Evolutionary conservation across 176 grass and related monocot genomes (phyloP).

Genomic region (Avena atlantica): DNA sequence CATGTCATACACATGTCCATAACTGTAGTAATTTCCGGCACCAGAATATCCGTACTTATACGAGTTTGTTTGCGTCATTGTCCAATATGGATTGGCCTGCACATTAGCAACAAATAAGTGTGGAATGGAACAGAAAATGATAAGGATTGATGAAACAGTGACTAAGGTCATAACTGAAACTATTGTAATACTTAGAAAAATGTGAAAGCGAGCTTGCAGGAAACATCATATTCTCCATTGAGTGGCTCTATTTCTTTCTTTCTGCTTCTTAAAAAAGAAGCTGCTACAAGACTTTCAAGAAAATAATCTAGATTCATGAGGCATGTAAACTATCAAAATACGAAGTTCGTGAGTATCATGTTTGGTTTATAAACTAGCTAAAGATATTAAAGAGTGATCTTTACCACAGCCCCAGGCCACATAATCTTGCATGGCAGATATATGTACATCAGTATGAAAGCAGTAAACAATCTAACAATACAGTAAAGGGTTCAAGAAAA

Average conservation of each 20-base stretch:
- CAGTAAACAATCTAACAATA: neutral
- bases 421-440: slow-evolving; percentile 17
- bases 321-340: neutral
- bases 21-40: slow-evolving; percentile 77
- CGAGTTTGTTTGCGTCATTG: slow-evolving; percentile 86
- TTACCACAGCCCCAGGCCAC: neutral
- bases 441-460: neutral
- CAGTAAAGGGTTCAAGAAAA: neutral
- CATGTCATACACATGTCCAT: slow-evolving; percentile 69
- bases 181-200: slow-evolving; percentile 33
- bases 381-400: neutral
- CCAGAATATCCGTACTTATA: slow-evolving; percentile 91
- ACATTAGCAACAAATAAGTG: slow-evolving; percentile 27
- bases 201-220: neutral
- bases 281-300: neutral
- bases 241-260: neutral
- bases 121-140: slow-evolving; percentile 14
- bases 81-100: slow-evolving; percentile 92
- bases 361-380: slow-evolving; percentile 10
- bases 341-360: neutral
- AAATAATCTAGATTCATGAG: neutral
- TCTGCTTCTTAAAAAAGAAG: neutral
- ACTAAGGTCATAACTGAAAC: neutral
- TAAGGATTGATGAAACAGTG: neutral
- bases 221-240: neutral